Base-by-base conservation (phyloP, 345 rosid species). In the Dipteronia dyeriana region DNA sequence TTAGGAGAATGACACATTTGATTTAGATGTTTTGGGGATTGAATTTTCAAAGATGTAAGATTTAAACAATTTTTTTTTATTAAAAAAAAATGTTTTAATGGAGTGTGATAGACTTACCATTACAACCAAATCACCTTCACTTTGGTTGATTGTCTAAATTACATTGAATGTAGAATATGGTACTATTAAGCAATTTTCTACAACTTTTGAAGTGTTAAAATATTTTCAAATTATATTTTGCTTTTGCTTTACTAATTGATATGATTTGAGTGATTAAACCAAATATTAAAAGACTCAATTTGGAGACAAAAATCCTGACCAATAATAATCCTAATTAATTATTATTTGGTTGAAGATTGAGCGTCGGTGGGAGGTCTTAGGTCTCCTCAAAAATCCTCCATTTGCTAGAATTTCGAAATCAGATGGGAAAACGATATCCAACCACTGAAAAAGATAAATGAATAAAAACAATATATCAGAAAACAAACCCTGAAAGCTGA, bases 341-440 rank as follows among this genome's bases (percentile, higher is more conserved):
- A 59, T 16, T n/a, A 45, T 59, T n/a, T 59, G 63, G 63, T 59
- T 59, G 63, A 9, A 59, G 25, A 1, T n/a, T n/a, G 26, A 16
- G 63, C 63, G 63, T 59, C 63, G 63, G 63, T 59, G 63, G 26
- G 57, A 53, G 57, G 20, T 53, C n/a, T 53, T 49, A 31, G 77
- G 72, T 75, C 78, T 14, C 66, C 39, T 75, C 54, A 66, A 59
- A 19, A 59, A 49, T 47, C 8, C 22, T 19, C 1, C 3, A 45
- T 53, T 66, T 8, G 4, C 60, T 20, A 34, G 34, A 59, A 59
- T 31, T 66, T 19, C 59, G 53, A 31, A 66, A 75, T 75, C 65
- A 22, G 68, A 66, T 20, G 66, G 0, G 64, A 75, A 75, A 75
- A 53, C 10, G 71, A 66, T 53, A 75, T 49, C 51, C 53, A 75